phyloP scores from a whole-genome alignment of 805 yeast genomes.

The Monosporozyma aerobia region DNA sequence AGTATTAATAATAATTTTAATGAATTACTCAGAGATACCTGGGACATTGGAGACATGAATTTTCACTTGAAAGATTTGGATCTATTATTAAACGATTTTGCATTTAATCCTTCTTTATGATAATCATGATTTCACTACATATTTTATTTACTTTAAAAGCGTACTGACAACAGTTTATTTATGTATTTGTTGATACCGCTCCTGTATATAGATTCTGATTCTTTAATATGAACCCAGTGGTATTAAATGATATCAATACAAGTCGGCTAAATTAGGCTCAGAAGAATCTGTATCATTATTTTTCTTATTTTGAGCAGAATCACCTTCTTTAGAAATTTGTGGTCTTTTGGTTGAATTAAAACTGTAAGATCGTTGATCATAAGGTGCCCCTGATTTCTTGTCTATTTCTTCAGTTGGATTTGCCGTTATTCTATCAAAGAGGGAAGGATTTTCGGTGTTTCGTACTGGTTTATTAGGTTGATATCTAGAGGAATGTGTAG shows the following conservation, averaged over 20 bases:
- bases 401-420: not conserved
- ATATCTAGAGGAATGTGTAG: not conserved
- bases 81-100: conserved; percentile 83
- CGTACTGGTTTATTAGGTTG: not conserved
- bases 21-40: conserved; percentile 20
- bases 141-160: not conserved
- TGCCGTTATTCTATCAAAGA: not conserved
- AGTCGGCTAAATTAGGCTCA: not conserved
- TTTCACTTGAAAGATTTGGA: conserved; percentile 67
- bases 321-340: not conserved
- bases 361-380: not conserved
- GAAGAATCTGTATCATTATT: not conserved
- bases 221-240: not conserved
- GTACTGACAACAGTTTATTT: not conserved
- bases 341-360: not conserved
- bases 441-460: not conserved
- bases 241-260: not conserved
- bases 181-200: not conserved
- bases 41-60: conserved; percentile 37
- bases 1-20: not conserved
- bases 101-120: conserved; percentile 55
- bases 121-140: not conserved
- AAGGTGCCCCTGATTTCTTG: not conserved
- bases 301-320: not conserved
- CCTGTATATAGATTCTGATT: not conserved